Conservation (phyloP, 106 monocot genomes). For the Iris macrosiphon region DNA sequence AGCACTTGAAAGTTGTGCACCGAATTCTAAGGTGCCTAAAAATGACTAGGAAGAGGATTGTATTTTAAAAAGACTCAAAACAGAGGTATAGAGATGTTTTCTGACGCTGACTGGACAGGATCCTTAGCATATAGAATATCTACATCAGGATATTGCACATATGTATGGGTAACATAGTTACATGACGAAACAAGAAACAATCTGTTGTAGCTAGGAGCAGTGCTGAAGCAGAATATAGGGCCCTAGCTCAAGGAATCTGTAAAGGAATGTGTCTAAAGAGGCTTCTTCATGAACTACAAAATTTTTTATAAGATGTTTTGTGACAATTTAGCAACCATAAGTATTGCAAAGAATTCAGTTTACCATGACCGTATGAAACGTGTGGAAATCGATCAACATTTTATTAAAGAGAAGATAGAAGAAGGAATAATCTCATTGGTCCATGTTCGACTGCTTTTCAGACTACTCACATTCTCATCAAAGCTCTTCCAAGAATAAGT, state of each 20-base stretch:
- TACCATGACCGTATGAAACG: constrained; percentile 6
- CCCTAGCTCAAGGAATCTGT: no score
- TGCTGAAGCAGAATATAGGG: no score
- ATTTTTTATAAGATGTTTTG: background rate
- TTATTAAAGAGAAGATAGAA: background rate
- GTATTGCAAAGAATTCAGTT: constrained; percentile 3
- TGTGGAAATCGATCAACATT: constrained; percentile 4
- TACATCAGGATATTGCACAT: constrained; percentile 1
- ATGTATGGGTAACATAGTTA: background rate
- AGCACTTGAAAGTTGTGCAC: background rate
- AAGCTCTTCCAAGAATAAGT: background rate
- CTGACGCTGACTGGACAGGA: background rate
- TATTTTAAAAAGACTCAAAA: background rate
- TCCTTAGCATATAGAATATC: constrained; percentile 3
- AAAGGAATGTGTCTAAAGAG: no score
- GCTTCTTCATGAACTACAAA: background rate
- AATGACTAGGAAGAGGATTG: background rate
- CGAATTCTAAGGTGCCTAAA: background rate
- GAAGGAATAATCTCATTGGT: no score
- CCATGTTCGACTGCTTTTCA: background rate
- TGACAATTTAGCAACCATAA: background rate
- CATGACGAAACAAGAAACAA: constrained; percentile 1
- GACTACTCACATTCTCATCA: background rate
- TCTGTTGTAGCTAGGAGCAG: no score
- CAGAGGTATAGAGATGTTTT: no score